These are phyloP conservation scores for Malassezia brasiliensis DNA, from an alignment of 1,284 basidiomycete genomes.

Conservation along the genomic window DNA sequence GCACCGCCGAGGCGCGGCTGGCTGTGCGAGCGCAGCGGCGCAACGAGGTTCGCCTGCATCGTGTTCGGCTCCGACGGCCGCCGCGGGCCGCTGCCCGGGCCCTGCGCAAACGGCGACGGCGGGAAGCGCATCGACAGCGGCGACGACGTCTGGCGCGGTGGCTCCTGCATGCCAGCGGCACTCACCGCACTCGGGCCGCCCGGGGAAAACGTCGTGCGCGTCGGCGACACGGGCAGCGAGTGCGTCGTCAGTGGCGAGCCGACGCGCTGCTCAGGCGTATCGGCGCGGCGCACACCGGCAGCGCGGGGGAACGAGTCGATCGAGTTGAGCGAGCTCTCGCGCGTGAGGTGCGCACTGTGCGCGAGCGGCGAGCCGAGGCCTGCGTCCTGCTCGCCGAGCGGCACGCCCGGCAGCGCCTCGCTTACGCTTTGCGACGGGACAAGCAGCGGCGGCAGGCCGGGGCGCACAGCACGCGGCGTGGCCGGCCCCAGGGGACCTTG, in stretches of 20 bases:
- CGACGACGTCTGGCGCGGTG: neutral
- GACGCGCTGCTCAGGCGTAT: neutral
- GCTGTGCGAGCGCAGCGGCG: constrained; percentile 3
- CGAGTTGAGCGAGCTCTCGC: constrained; percentile 10
- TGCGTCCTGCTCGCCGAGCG: constrained; percentile 8
- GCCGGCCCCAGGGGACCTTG: no score
- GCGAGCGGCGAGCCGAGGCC: constrained; percentile 3
- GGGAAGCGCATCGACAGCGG: neutral
- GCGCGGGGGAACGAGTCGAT: constrained; percentile 8
- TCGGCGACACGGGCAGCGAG: neutral
- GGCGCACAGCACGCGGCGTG: neutral
- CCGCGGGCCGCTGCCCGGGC: neutral
- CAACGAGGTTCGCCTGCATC: neutral
- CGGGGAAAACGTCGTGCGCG: neutral
- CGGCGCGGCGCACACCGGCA: neutral
- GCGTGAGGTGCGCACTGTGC: constrained; percentile 7
- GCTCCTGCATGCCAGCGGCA: neutral
- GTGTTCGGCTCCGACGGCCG: neutral
- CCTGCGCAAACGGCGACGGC: neutral
- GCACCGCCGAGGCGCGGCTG: neutral
- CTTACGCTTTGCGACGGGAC: neutral
- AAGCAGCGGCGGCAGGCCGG: constrained; percentile 2
- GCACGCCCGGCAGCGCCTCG: constrained; percentile 1
- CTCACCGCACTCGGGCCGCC: neutral
- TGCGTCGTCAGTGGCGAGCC: neutral